Evolutionary conservation across 352 stramenopile genomes (phyloP), one percentile per base, ranked within the genome.

Genomic region (Globisporangium takayamanum): DNA sequence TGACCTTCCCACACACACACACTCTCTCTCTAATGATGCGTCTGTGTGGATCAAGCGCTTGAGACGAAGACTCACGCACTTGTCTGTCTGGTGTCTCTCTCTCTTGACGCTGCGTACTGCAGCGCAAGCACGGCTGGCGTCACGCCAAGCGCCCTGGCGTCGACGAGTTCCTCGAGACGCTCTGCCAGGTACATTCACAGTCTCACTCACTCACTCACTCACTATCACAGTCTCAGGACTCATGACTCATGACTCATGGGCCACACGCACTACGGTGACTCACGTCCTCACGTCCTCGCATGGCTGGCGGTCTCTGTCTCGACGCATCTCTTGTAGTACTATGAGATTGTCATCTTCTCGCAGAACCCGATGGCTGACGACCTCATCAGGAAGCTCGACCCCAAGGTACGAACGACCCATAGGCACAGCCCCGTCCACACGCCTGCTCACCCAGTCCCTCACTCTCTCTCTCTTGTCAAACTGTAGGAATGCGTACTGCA

Each of bases 341-440:
- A 93, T 45, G 85, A 95, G 60, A 93, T 93, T 54, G 85, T 95
- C 0, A 85, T 95, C 50, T 95, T 93, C 61, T 93, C 85, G 10
- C 81, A 89, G 60, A 90, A 95, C 68, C 86, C 78, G 50, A 76
- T 88, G 50, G 83, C 80, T 1, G 85, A 95, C 55, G 83, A 93
- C 55, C 80, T 93, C 47, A 73, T 93, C 49, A 58, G 64, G 57
- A 91, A 91, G 64, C 69, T 95, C 46, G 84, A 95, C 55, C 81
- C 75, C 6, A 92, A 95, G 73, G 74, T 82, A 54, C 54, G 14
- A 20, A 12, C 56, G 16, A 47, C 22, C 22, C 22, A 22, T 22
- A 22, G 22, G 22, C 22, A 22, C 22, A 22, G 22, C 22, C 22
- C 22, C 22, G 22, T 22, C 22, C 22, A 22, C 22, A 22, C 22